Evolutionary conservation across 1,284 basidiomycete genomes (phyloP).

Genomic region (Pascua guehoae): DNA sequence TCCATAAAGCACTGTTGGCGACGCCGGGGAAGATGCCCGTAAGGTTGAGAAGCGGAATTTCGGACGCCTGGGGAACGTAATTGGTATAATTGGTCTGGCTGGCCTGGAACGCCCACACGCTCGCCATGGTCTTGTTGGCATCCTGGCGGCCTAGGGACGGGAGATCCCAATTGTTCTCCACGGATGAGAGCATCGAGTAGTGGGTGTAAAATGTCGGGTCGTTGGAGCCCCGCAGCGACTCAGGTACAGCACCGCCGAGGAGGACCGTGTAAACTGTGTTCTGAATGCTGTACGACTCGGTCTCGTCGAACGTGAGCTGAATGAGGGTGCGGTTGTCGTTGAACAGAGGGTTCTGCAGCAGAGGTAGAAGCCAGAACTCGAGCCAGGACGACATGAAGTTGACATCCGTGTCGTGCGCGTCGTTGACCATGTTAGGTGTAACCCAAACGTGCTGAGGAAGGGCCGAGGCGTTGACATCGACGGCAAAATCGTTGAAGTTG

Average conservation of each 20-base stretch:
- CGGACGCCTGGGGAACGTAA: slow-evolving; percentile 28
- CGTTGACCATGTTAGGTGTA: slow-evolving; percentile 62
- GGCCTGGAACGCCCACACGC: slow-evolving; percentile 41
- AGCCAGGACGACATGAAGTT: slow-evolving; percentile 56
- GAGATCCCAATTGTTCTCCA: slow-evolving; percentile 64
- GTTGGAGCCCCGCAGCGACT: slow-evolving; percentile 48
- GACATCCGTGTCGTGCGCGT: slow-evolving; percentile 60
- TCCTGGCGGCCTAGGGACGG: slow-evolving; percentile 60
- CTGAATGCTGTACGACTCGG: slow-evolving; percentile 50
- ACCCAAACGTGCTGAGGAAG: slow-evolving; percentile 63
- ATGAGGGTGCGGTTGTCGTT: slow-evolving; percentile 58
- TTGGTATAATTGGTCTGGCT: slow-evolving; percentile 26
- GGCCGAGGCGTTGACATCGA: slow-evolving; percentile 52
- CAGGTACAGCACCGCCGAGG: slow-evolving; percentile 58
- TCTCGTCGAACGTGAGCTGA: slow-evolving; percentile 60
- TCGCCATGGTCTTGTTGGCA: slow-evolving; percentile 49
- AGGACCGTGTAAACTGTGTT: slow-evolving; percentile 50
- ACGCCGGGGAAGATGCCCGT: slow-evolving; percentile 41
- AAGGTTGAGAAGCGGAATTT: slow-evolving; percentile 37
- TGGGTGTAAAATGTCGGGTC: slow-evolving; percentile 63
- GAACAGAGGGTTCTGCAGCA: slow-evolving; percentile 55
- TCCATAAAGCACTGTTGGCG: slow-evolving; percentile 27
- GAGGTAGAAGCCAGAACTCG: slow-evolving; percentile 56
- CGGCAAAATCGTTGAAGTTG: slow-evolving; percentile 54
- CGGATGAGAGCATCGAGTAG: slow-evolving; percentile 61